Evolutionary conservation across 495 filamentous ascomycete species (phyloP).

Genomic region (Penicillium lividum): DNA sequence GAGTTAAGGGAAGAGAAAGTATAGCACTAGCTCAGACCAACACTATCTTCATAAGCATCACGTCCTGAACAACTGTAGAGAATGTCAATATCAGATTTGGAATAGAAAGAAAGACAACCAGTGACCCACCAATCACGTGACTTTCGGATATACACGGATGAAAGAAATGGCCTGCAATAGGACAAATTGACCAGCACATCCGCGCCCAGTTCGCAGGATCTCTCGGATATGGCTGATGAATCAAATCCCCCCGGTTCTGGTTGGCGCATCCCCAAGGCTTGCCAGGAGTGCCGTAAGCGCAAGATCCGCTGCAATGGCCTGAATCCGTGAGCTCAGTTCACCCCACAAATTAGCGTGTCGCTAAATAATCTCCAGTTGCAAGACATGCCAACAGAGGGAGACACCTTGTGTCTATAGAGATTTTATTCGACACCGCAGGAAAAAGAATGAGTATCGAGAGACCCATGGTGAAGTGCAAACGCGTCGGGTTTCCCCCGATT

Average conservation of each 20-base stretch:
- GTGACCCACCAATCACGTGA: slow-evolving; percentile 16
- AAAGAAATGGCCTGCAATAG: slow-evolving; percentile 14
- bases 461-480: slow-evolving; percentile 9
- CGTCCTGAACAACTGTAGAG: no score
- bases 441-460: slow-evolving; percentile 29
- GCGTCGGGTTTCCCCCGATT: slow-evolving; percentile 19
- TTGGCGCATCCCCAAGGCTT: slow-evolving; percentile 47
- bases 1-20: no score
- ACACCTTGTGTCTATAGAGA: slow-evolving; percentile 43
- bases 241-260: slow-evolving; percentile 20
- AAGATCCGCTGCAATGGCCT: slow-evolving; percentile 48
- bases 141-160: slow-evolving; percentile 25
- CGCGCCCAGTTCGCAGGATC: slow-evolving; percentile 1
- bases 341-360: neutral
- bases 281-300: slow-evolving; percentile 45
- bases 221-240: slow-evolving; percentile 17
- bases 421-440: slow-evolving; percentile 42
- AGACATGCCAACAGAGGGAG: slow-evolving; percentile 40
- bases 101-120: neutral
- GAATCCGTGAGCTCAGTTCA: slow-evolving; percentile 29
- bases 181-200: slow-evolving; percentile 5
- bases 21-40: no score
- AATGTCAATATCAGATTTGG: no score
- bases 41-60: no score
- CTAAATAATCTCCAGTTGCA: slow-evolving; percentile 26